Conservation (phyloP, 495 filamentous ascomycete species). For the Aspergillus haitiensis region DNA sequence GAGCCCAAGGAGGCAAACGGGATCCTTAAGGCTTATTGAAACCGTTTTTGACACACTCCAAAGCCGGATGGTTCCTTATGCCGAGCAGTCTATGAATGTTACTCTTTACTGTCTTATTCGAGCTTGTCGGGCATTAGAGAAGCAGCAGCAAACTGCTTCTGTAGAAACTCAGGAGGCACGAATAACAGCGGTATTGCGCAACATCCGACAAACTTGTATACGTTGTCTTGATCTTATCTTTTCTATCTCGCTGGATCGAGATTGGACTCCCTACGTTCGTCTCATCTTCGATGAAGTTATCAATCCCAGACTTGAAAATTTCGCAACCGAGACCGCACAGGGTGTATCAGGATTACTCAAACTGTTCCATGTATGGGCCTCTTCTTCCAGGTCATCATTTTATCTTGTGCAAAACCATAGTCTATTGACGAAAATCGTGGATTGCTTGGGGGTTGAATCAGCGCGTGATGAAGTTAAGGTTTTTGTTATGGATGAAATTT, state of each 20-base stretch:
- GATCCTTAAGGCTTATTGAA: conserved; percentile 85
- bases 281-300: conserved; percentile 72
- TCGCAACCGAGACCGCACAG: conserved; percentile 85
- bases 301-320: conserved; percentile 71
- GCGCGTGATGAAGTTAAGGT: conserved; percentile 86
- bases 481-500: conserved; percentile 71
- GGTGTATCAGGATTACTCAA: conserved; percentile 79
- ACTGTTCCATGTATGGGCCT: conserved; percentile 78
- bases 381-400: conserved; percentile 60
- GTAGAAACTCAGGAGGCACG: conserved; percentile 48
- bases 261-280: conserved; percentile 70
- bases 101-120: conserved; percentile 75
- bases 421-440: conserved; percentile 66
- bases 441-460: conserved; percentile 69
- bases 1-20: conserved; percentile 74
- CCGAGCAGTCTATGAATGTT: conserved; percentile 64
- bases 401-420: conserved; percentile 67
- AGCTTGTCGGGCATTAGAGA: conserved; percentile 60
- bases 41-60: conserved; percentile 84
- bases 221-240: conserved; percentile 80
- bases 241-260: conserved; percentile 59
- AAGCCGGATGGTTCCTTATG: conserved; percentile 60
- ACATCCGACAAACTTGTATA: conserved; percentile 68
- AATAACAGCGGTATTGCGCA: conserved; percentile 59
- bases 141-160: conserved; percentile 34